Percentiles rank a stretch among this genome's conserved stretches.
Evolutionary conservation across 805 yeast genomes (phyloP).

Genomic region (Yarrowia sp.): DNA sequence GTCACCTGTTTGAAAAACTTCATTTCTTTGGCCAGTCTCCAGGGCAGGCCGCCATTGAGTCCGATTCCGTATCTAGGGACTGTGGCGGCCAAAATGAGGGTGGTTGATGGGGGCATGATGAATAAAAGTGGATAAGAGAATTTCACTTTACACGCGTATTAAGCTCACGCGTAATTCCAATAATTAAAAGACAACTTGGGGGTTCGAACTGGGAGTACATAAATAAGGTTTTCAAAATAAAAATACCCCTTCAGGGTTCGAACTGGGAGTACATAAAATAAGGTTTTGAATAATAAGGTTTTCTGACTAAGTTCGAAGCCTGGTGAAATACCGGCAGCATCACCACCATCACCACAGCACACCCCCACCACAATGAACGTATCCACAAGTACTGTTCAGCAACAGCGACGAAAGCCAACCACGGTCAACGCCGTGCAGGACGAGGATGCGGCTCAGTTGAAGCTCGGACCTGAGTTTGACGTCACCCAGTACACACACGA

Average conservation of each 20-base stretch:
- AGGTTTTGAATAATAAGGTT: no score
- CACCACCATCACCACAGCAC: background rate
- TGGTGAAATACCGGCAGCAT: no score
- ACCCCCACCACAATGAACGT: slow-evolving; percentile 68
- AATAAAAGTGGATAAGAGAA: no score
- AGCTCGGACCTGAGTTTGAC: slow-evolving; percentile 93
- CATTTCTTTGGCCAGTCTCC: slow-evolving; percentile 87
- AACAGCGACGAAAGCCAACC: slow-evolving; percentile 71
- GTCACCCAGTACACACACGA: slow-evolving; percentile 78
- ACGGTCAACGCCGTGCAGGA: slow-evolving; percentile 75
- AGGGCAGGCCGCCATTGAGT: slow-evolving; percentile 77
- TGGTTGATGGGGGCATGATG: slow-evolving; percentile 50
- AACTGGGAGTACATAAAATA: no score
- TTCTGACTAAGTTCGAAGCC: no score
- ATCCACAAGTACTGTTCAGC: slow-evolving; percentile 86
- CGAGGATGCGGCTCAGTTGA: slow-evolving; percentile 86
- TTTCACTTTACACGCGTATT: no score
- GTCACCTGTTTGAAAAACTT: slow-evolving; percentile 83
- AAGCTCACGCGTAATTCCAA: background rate
- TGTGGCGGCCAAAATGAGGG: slow-evolving; percentile 85
- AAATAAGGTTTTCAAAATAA: no score
- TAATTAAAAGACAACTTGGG: no score
- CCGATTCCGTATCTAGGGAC: slow-evolving; percentile 87
- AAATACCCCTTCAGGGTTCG: no score
- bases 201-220: no score